Conservation (phyloP, 2,329 filamentous ascomycete species). For the Aspergillus brunneoviolaceus region DNA sequence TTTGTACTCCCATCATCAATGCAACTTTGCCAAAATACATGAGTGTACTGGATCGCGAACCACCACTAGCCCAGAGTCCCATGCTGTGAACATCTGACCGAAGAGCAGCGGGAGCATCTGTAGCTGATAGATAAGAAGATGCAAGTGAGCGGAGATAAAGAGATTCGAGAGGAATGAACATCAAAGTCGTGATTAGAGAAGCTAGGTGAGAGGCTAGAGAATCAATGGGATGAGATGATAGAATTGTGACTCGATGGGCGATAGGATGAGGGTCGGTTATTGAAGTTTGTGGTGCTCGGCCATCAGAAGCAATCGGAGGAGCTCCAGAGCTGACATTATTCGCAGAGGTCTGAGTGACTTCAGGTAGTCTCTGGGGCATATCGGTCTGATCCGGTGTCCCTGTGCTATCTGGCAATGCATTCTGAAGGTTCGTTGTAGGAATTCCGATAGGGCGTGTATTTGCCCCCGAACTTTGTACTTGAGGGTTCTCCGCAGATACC, state of each 20-base stretch:
- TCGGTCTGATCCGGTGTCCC: slow-evolving; percentile 31
- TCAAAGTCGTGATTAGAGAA: slow-evolving; percentile 35
- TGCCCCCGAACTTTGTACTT: slow-evolving; percentile 8
- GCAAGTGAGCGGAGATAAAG: slow-evolving; percentile 43
- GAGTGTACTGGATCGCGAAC: slow-evolving; percentile 28
- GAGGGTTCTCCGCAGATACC: slow-evolving; percentile 1
- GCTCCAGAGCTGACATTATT: slow-evolving; percentile 16
- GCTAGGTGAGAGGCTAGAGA: slow-evolving; percentile 44
- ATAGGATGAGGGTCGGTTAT: slow-evolving; percentile 12
- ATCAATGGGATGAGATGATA: slow-evolving; percentile 44
- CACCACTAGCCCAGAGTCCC: slow-evolving; percentile 37
- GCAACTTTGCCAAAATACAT: slow-evolving; percentile 38
- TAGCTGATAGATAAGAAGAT: slow-evolving; percentile 35
- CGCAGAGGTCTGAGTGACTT: slow-evolving; percentile 15
- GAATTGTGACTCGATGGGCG: slow-evolving; percentile 43
- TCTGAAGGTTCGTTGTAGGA: slow-evolving; percentile 16
- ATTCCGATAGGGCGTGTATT: slow-evolving; percentile 15
- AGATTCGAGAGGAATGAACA: slow-evolving; percentile 43
- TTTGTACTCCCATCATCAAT: slow-evolving; percentile 39
- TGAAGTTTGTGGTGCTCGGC: slow-evolving; percentile 18
- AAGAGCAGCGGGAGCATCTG: slow-evolving; percentile 22
- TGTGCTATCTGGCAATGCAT: slow-evolving; percentile 32
- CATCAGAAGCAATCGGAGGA: slow-evolving; percentile 19
- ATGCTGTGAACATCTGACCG: slow-evolving; percentile 33
- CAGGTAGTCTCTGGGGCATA: slow-evolving; percentile 13